Evolutionary conservation across 805 yeast species (phyloP).

Genomic region (Limtongia smithiae): DNA sequence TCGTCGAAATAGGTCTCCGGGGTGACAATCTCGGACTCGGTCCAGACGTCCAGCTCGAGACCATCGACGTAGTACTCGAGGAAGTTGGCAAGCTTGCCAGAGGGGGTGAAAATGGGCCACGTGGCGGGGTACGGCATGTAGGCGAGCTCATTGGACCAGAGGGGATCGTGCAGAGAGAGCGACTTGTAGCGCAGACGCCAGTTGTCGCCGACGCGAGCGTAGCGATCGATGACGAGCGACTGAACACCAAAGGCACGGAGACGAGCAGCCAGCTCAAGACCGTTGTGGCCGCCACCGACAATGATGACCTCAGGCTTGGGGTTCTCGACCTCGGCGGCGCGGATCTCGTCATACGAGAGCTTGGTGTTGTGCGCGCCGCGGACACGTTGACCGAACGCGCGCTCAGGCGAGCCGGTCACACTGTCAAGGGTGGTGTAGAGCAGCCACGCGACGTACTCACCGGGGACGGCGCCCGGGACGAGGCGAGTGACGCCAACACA

Average conservation of each 20-base stretch:
- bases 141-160: slow-evolving; percentile 44
- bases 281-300: slow-evolving; percentile 50
- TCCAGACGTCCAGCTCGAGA: slow-evolving; percentile 44
- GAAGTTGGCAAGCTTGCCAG: slow-evolving; percentile 47
- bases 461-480: slow-evolving; percentile 10
- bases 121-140: slow-evolving; percentile 43
- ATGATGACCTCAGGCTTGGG: slow-evolving; percentile 44
- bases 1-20: slow-evolving; percentile 38
- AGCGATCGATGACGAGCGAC: slow-evolving; percentile 42
- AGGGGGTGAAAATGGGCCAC: slow-evolving; percentile 46
- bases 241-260: slow-evolving; percentile 44
- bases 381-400: slow-evolving; percentile 15
- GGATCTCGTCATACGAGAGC: slow-evolving; percentile 17
- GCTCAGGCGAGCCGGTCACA: slow-evolving; percentile 16
- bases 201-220: slow-evolving; percentile 44
- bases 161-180: slow-evolving; percentile 47
- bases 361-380: slow-evolving; percentile 20
- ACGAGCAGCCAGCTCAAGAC: slow-evolving; percentile 44
- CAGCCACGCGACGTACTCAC: slow-evolving; percentile 16
- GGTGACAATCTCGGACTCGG: slow-evolving; percentile 35
- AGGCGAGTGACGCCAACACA: slow-evolving; percentile 18
- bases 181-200: slow-evolving; percentile 48
- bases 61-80: slow-evolving; percentile 43
- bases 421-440: slow-evolving; percentile 26
- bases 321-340: slow-evolving; percentile 11